Evolutionary conservation across 306 rosid species (phyloP), one percentile per base, ranked within the genome.

Genomic region (Ziziphus jujuba): DNA sequence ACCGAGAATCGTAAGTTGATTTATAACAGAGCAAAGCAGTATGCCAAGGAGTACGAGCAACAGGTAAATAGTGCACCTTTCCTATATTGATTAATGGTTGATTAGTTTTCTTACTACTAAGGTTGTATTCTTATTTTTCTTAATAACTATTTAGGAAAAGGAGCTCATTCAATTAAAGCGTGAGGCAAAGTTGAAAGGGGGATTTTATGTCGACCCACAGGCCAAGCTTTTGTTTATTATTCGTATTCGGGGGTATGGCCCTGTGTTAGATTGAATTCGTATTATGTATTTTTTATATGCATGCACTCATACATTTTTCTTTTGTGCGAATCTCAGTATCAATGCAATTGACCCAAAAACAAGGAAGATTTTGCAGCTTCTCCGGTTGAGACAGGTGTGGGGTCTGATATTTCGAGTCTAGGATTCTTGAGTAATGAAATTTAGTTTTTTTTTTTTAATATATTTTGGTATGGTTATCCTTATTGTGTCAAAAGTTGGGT

Each of bases 151-250:
- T 9, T 34, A 91, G 95, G 97, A 87, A 0, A 86, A 80, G 59
- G 87, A 86, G 57, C 35, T 90, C 81, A 83, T 92, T 45, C 61
- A 66, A 9, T 66, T 92, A 73, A 92, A 92, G 40, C 97, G 96
- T 11, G 98, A 92, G 77, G 98, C 98, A 0, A 90, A 85, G 80
- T 79, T 88, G 77, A 88, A 88, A 56, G 99, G 99, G 55, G 97
- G 99, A 35, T 93, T 90, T 65, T 93, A 93, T 80, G 99, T 93
- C 21, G 96, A 90, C 47, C 97, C 96, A 1, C 97, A 93, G 66
- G 91, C 97, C 1, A 90, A 90, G 82, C 88, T 93, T 5, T 72
- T 93, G 75, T 93, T 90, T 22, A 90, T 90, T 2, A 34, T 93
- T 56, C 89, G 92, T 31, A 93, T 90, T 34, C 90, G 97, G 16